Evolutionary conservation across 2,329 filamentous ascomycete genomes (phyloP).

Genomic region (Lasiodiplodia hormozganensis): DNA sequence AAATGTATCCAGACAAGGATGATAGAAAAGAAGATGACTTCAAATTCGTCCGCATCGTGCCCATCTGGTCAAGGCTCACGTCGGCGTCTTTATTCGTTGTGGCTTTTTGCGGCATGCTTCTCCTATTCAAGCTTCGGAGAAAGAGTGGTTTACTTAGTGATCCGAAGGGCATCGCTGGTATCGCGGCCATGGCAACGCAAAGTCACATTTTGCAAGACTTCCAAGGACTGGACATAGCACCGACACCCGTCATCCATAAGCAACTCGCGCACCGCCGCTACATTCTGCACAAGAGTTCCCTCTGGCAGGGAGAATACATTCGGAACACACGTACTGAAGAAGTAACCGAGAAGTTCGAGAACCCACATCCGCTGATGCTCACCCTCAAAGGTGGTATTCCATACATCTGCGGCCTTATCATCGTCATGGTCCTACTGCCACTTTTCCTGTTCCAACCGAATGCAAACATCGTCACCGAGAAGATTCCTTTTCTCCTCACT

Average conservation of each 20-base stretch:
- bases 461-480: conserved; percentile 62
- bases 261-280: conserved; percentile 72
- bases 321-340: conserved; percentile 54
- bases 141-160: conserved; percentile 72
- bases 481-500: conserved; percentile 70
- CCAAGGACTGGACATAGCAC: conserved; percentile 72
- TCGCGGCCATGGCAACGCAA: conserved; percentile 77
- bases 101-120: conserved; percentile 62
- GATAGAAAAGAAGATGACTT: conserved; percentile 52
- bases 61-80: conserved; percentile 67
- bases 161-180: conserved; percentile 74
- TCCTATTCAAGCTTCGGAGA: conserved; percentile 68
- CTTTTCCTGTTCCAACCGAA: conserved; percentile 66
- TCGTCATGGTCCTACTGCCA: conserved; percentile 66
- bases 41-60: conserved; percentile 65
- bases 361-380: conserved; percentile 72
- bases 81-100: conserved; percentile 64
- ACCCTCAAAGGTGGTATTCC: conserved; percentile 65
- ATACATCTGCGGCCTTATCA: conserved; percentile 64
- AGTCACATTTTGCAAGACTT: conserved; percentile 78
- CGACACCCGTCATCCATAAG: conserved; percentile 70
- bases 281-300: conserved; percentile 71
- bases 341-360: conserved; percentile 54
- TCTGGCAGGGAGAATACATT: conserved; percentile 68
- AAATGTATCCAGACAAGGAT: conserved; percentile 61